Percentiles rank a stretch among this genome's conserved stretches.
These are phyloP conservation scores for Nitzschia sp. DNA, from an alignment of 108 stramenopile species.

Conservation along the genomic window DNA sequence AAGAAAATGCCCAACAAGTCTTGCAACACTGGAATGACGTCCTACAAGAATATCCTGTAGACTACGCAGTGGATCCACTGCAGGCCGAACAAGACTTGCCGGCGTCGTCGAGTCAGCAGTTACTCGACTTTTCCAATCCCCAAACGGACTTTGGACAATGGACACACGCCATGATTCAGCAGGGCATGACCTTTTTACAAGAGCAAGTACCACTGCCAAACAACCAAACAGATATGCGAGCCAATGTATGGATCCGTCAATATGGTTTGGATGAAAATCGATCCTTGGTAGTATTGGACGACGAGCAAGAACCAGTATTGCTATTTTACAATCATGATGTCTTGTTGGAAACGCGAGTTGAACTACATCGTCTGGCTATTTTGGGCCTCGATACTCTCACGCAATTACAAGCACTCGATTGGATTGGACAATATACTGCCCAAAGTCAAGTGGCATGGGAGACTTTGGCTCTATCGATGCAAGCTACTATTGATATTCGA, in stretches of 20 bases:
- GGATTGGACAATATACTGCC: conserved; percentile 59
- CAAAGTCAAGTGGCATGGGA: conserved; percentile 60
- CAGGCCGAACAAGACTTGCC: conserved; percentile 1
- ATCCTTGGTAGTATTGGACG: conserved; percentile 26
- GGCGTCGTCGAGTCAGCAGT: not conserved
- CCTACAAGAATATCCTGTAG: conserved; percentile 7
- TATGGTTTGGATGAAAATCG: conserved; percentile 44
- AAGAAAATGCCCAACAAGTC: conserved; percentile 16
- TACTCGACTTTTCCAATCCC: conserved; percentile 9
- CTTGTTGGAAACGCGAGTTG: conserved; percentile 57
- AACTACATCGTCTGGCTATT: conserved; percentile 43
- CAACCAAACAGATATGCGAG: conserved; percentile 29
- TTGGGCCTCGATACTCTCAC: conserved; percentile 67
- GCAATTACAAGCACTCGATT: conserved; percentile 44
- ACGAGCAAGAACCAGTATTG: not conserved
- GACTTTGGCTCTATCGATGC: conserved; percentile 53
- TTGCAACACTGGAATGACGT: conserved; percentile 11
- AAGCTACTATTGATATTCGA: conserved; percentile 37
- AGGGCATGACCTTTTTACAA: conserved; percentile 16
- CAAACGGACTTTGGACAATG: conserved; percentile 15
- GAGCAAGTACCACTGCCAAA: not conserved
- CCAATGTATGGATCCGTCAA: conserved; percentile 54
- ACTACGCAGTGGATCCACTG: not conserved
- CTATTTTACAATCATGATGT: conserved; percentile 62
- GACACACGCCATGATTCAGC: conserved; percentile 12